Percentiles rank a stretch among this genome's conserved stretches.
phyloP scores from a whole-genome alignment of 257 asterid species.

The Penstemon newberryi region DNA sequence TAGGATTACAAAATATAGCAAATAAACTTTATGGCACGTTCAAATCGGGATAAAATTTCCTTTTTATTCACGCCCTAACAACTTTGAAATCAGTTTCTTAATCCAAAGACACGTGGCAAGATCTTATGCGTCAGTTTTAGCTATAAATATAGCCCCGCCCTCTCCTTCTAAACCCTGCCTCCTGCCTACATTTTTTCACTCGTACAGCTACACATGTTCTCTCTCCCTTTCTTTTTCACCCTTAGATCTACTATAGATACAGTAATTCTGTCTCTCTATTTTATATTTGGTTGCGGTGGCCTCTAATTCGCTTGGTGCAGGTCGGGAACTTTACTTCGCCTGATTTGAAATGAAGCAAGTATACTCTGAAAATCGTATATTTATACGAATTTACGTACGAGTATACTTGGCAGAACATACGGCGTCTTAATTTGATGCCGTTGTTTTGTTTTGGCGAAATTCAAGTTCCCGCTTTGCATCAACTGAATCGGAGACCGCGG shows the following conservation, averaged over 20 bases:
- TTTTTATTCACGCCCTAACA: background rate
- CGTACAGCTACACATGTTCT: background rate
- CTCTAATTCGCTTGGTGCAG: slow-evolving; percentile 77
- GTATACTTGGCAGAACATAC: background rate
- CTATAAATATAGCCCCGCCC: slow-evolving; percentile 18
- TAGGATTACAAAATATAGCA: too few relatives aligned
- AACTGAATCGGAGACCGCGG: slow-evolving; percentile 59
- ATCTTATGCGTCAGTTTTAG: slow-evolving; percentile 23
- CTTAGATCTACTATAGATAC: slow-evolving; percentile 4
- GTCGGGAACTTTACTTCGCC: slow-evolving; percentile 43
- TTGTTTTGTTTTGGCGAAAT: slow-evolving; percentile 21
- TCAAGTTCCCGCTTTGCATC: slow-evolving; percentile 64
- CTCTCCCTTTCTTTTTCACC: background rate
- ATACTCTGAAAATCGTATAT: background rate
- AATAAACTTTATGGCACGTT: too few relatives aligned
- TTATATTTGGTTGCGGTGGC: slow-evolving; percentile 38
- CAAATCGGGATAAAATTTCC: too few relatives aligned
- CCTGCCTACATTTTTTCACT: background rate
- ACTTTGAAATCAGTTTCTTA: background rate
- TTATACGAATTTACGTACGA: background rate
- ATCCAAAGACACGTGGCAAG: slow-evolving; percentile 28
- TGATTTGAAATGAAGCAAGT: background rate
- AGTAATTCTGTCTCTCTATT: background rate
- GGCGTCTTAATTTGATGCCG: background rate
- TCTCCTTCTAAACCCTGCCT: background rate